Evolutionary conservation across 2,329 filamentous ascomycete genomes (phyloP), one percentile per base, ranked within the genome.

Genomic region (Gnomoniopsis sp.): DNA sequence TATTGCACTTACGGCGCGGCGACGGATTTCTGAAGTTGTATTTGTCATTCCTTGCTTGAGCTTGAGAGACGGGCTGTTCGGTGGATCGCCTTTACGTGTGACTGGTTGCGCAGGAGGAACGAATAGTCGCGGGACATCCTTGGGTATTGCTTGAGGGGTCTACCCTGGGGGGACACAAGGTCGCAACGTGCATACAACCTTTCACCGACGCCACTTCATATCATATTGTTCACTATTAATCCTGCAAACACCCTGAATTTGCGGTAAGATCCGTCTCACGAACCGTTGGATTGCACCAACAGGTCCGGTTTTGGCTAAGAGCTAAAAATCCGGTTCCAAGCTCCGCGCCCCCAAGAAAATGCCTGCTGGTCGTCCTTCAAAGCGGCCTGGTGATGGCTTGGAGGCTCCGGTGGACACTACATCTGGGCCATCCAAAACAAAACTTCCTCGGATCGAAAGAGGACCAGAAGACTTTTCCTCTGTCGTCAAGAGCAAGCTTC

Each of bases 401-500:
- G 72, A 74, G 58, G 63, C 68, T 60, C 66, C 66, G 41, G 56
- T 66, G 58, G 72, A 58, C 44, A 63, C 57, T 67, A 54, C 64
- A 33, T 61, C 69, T 53, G 67, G 68, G 26, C 61, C 61, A 59
- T 63, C 65, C 59, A 82, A 80, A 69, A 67, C 74, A 63, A 84
- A 82, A 70, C 68, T 80, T 57, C 74, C 80, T 43, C 73, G 78
- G n/a, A 66, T 80, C 21, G 79, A 83, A 48, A 76, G 75, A 57
- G 72, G 73, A 3, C 67, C 72, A 23, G 77, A 80, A 52, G 79
- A 83, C 64, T 85, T 83, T 63, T 84, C 81, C 3, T 77, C 72
- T 58, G 78, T 81, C 34, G 80, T 84, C 64, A 84, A 84, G 74
- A 81, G 72, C 67, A 79, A 81, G 56, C 71, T 84, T 48, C 78